Base-by-base conservation (phyloP, 225 moss, liverwort and hornwort species). In the Marchantia polymorpha region DNA sequence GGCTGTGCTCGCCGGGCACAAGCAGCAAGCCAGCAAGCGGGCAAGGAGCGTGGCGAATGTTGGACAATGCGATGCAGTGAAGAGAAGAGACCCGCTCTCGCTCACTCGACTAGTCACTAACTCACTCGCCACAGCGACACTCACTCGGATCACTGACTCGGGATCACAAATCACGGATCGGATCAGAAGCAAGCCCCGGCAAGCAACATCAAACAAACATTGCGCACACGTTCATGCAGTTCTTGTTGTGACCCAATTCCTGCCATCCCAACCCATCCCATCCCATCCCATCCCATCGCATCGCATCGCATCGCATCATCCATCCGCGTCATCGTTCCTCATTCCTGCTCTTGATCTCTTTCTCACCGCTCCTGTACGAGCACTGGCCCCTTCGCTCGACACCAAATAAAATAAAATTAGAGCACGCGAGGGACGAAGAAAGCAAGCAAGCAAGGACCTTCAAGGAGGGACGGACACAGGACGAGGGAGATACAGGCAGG, bases 401-500 rank as follows among this genome's bases (percentile, higher is more conserved):
- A 20, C 67, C 3, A 10, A 12, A 31, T 19, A 30, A 10, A 12
- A 31, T 19, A 39, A 49, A 49, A 48, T 48, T 48, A 9, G 19
- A 59, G 15, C 17, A 2, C 12, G 8, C 14, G 22, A 48, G 31
- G 31, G 6, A 47, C 8, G 49, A 12, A 29, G 31, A 0, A 47
- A 23, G 49, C 9, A 29, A 65, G 22, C n/a, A 50, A 23, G 39
- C 3, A 39, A 39, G 39, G 39, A 39, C 2, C 39, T 2, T 39
- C 39, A 39, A 39, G 39, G 39, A 39, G 5, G 39, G 39, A 39
- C 39, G 5, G 9, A 19, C 4, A 6, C 1, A 56, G 56, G 56
- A 19, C 14, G 19, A 19, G 56, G 53, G 73, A 73, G 73, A 73
- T 73, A 27, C 73, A 73, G 52, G 73, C 73, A 73, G 73, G 73